phyloP scores from a whole-genome alignment of 257 asterid genomes.

The Dorcoceras hygrometricum region DNA sequence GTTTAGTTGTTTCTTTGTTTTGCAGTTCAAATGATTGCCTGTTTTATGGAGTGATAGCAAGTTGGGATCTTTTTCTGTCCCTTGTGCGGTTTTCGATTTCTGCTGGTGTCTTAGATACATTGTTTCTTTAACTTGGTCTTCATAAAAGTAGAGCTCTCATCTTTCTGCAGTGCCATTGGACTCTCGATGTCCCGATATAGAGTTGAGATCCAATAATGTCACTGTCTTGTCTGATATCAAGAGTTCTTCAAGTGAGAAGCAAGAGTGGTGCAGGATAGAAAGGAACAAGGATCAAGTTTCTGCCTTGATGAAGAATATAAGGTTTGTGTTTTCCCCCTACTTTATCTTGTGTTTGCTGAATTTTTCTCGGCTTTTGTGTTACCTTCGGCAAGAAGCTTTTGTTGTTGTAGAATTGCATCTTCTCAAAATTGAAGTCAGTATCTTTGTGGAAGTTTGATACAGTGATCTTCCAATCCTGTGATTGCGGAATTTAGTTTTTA shows the following conservation, averaged over 20 bases:
- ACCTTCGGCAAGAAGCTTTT: constrained; percentile 1
- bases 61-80: constrained; percentile 4
- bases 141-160: constrained; percentile 10
- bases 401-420: not conserved
- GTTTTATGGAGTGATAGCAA: not conserved
- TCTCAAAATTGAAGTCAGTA: no score
- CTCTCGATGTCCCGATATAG: constrained; percentile 58
- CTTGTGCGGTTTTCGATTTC: constrained; percentile 10
- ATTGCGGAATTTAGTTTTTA: not conserved
- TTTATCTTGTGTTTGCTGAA: not conserved
- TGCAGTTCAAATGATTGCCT: not conserved
- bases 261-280: constrained; percentile 81
- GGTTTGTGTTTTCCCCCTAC: constrained; percentile 41
- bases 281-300: constrained; percentile 69
- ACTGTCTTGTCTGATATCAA: constrained; percentile 52
- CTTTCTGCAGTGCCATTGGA: constrained; percentile 61
- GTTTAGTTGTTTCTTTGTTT: not conserved
- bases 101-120: constrained; percentile 9
- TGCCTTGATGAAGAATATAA: constrained; percentile 59
- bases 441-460: not conserved
- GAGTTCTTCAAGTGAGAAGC: constrained; percentile 44
- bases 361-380: not conserved
- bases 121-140: constrained; percentile 12
- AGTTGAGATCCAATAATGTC: constrained; percentile 50
- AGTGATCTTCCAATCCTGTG: not conserved